phyloP scores from a whole-genome alignment of 306 rosid species.

The Lithocarpus polystachyus region DNA sequence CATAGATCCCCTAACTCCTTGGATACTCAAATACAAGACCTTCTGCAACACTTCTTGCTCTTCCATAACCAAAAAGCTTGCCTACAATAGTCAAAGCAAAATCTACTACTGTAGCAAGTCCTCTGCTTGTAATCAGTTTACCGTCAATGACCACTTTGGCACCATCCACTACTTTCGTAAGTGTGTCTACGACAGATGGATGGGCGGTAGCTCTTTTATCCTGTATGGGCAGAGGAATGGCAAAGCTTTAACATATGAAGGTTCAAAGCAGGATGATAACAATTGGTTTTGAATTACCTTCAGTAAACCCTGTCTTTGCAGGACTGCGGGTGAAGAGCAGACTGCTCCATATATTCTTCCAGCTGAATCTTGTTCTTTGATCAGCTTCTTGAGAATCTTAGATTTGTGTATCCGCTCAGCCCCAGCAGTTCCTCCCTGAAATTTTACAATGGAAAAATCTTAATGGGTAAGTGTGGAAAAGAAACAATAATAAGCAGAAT shows the following conservation, averaged over 20 bases:
- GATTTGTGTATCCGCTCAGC: conserved; percentile 65
- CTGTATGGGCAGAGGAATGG: conserved; percentile 35
- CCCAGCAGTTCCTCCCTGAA: conserved; percentile 74
- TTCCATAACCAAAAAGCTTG: conserved; percentile 75
- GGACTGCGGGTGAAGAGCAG: conserved; percentile 63
- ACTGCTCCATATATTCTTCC: conserved; percentile 75
- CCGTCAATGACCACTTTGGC: conserved; percentile 85
- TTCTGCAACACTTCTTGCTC: conserved; percentile 96
- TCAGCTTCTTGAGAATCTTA: conserved; percentile 68
- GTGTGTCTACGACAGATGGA: conserved; percentile 40
- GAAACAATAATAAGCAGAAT: neutral
- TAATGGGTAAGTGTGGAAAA: neutral
- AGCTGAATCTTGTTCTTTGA: conserved; percentile 68
- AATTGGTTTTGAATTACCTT: conserved; percentile 47
- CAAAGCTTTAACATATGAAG: neutral
- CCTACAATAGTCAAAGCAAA: conserved; percentile 77
- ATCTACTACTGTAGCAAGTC: conserved; percentile 64
- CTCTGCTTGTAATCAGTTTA: conserved; percentile 75
- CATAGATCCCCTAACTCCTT: conserved; percentile 32
- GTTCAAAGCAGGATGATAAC: conserved; percentile 16
- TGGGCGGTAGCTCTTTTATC: conserved; percentile 63
- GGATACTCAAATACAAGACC: conserved; percentile 85
- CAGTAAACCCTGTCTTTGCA: conserved; percentile 74
- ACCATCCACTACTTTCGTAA: conserved; percentile 39
- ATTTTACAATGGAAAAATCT: conserved; percentile 3